Evolutionary conservation across 305 asterid genomes (phyloP).

Genomic region (Fraxinus nigra): DNA sequence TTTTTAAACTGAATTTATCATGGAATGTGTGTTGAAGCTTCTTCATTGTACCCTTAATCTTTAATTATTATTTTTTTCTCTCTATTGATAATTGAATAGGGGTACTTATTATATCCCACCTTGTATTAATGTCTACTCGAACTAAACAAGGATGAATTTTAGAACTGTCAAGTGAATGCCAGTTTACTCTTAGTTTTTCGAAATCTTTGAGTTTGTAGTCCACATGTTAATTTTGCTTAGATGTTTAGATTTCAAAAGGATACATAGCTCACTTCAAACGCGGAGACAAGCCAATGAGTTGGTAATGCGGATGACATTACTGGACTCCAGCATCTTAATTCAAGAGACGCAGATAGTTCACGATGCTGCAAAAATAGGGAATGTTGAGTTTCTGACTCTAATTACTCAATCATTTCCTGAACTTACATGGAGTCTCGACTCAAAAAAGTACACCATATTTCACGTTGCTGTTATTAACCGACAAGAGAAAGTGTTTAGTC

Average conservation of each 20-base stretch:
- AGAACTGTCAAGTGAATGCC: too few relatives aligned
- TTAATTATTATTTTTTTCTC: too few relatives aligned
- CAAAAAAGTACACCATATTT: constrained; percentile 25
- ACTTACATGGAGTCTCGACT: constrained; percentile 36
- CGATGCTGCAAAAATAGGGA: constrained; percentile 13
- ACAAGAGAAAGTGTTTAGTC: constrained; percentile 36
- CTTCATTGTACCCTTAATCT: too few relatives aligned
- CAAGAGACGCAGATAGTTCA: constrained; percentile 30
- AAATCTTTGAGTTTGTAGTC: background rate
- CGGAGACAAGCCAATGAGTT: background rate
- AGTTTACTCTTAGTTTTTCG: background rate
- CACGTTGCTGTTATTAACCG: constrained; percentile 41
- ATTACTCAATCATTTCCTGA: constrained; percentile 28
- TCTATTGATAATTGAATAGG: too few relatives aligned
- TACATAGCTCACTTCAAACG: background rate
- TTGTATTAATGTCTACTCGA: too few relatives aligned
- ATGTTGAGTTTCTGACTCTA: constrained; percentile 7
- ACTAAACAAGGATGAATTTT: too few relatives aligned
- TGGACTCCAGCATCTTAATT: background rate
- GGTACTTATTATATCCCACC: too few relatives aligned
- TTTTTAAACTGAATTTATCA: too few relatives aligned
- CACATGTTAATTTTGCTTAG: background rate
- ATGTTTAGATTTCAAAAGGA: background rate
- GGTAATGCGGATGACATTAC: background rate
- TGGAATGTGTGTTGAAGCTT: too few relatives aligned